Evolutionary conservation across 768 basidiomycete species (phyloP).

Genomic region (Scleroderma bovista): DNA sequence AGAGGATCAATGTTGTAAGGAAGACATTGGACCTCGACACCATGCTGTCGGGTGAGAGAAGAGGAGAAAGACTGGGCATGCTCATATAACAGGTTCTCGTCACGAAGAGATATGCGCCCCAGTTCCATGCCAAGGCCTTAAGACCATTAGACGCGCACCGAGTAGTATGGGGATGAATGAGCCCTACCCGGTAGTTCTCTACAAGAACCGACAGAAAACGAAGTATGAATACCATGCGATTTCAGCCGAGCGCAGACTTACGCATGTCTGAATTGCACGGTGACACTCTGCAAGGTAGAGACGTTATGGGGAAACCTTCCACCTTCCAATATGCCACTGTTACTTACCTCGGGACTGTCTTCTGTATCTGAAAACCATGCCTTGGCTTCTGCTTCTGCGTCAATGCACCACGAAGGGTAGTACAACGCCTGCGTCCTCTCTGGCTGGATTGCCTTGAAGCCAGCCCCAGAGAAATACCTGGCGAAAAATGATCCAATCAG

Average conservation of each 20-base stretch:
- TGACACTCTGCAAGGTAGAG: conserved; percentile 24
- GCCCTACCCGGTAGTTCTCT: conserved; percentile 28
- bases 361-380: conserved; percentile 21
- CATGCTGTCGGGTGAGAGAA: conserved; percentile 43
- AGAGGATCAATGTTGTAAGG: conserved; percentile 55
- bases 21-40: conserved; percentile 46
- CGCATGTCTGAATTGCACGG: conserved; percentile 39
- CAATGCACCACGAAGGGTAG: conserved; percentile 59
- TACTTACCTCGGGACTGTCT: conserved; percentile 24
- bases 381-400: conserved; percentile 44
- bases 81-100: conserved; percentile 16
- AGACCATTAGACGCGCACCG: not conserved
- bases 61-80: conserved; percentile 43
- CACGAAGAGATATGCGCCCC: conserved; percentile 37
- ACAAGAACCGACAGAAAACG: conserved; percentile 4
- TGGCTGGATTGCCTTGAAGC: conserved; percentile 38
- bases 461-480: conserved; percentile 33
- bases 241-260: conserved; percentile 30
- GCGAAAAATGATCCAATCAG: conserved; percentile 29
- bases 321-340: not conserved
- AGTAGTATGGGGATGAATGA: not conserved
- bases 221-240: not conserved
- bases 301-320: not conserved
- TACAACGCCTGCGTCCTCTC: conserved; percentile 48
- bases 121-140: conserved; percentile 27